Base-by-base conservation (phyloP, 345 rosid species). In the Rubroshorea leprosula region DNA sequence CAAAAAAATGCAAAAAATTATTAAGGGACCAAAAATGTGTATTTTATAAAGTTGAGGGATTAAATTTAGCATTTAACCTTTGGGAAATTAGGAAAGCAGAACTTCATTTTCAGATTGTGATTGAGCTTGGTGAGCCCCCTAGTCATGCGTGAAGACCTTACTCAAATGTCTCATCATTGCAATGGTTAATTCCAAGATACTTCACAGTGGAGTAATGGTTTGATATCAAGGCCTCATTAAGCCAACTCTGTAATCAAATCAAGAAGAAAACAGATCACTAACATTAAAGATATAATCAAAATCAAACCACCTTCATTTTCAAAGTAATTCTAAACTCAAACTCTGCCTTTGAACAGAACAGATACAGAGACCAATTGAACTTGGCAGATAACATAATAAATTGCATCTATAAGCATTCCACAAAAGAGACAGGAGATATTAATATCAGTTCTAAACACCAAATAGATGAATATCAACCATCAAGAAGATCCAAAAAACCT, bases 101-200 rank as follows among this genome's bases (percentile, higher is more conserved):
- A 41, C 21, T 41, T 41, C 46, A 21, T 39, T 52, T 29, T 57
- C 50, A 15, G 29, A 39, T 23, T 22, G 49, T 43, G 15, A 15
- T 13, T 23, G 59, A 55, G 39, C n/a, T 14, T 19, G 29, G 22
- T 23, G 19, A 25, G 20, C 0, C 23, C 2, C n/a, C 19, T 26
- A 54, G 44, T 54, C 44, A 29, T 54, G 44, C 24, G 12, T 54
- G 57, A 53, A 53, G 23, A 35, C 41, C 41, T 35, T 35, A n/a
- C n/a, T n/a, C n/a, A n/a, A n/a, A n/a, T n/a, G n/a, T n/a, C n/a
- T n/a, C n/a, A n/a, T n/a, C n/a, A n/a, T n/a, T n/a, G n/a, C n/a
- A n/a, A n/a, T n/a, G n/a, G n/a, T n/a, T n/a, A n/a, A n/a, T n/a
- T n/a, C n/a, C n/a, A n/a, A n/a, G n/a, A n/a, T n/a, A n/a, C n/a